phyloP scores from a whole-genome alignment of 2,329 filamentous ascomycete genomes.

The Pestalotiopsis sp. region DNA sequence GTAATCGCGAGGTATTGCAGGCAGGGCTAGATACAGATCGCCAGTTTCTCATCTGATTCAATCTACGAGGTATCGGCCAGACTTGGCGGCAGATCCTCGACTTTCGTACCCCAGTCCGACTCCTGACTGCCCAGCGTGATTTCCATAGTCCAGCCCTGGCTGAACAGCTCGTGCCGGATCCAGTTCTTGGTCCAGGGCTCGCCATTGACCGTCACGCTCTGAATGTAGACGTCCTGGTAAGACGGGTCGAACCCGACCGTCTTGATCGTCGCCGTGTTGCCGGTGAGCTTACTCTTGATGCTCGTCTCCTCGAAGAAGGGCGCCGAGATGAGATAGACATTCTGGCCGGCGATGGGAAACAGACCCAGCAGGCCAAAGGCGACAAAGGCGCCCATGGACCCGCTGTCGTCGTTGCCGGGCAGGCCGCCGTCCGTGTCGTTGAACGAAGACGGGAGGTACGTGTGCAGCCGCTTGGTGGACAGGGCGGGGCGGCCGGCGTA shows the following conservation, averaged over 20 bases:
- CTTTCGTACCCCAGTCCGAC: conserved; percentile 69
- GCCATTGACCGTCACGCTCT: conserved; percentile 59
- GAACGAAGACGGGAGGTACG: conserved; percentile 64
- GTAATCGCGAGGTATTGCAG: not conserved
- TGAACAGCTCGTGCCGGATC: conserved; percentile 63
- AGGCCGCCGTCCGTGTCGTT: conserved; percentile 58
- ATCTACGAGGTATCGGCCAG: conserved; percentile 12
- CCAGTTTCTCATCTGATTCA: not conserved
- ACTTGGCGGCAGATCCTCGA: conserved; percentile 34
- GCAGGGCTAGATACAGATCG: not conserved
- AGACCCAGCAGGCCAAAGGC: conserved; percentile 63
- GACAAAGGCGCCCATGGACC: conserved; percentile 65
- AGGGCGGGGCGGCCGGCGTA: conserved; percentile 61
- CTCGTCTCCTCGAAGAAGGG: conserved; percentile 62
- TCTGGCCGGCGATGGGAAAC: conserved; percentile 63
- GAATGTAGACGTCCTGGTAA: conserved; percentile 59
- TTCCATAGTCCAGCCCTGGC: conserved; percentile 59
- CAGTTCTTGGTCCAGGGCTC: conserved; percentile 59
- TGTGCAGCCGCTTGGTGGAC: conserved; percentile 52
- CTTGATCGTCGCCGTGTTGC: conserved; percentile 57
- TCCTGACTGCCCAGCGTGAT: conserved; percentile 63
- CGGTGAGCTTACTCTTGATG: conserved; percentile 53
- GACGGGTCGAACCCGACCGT: conserved; percentile 59
- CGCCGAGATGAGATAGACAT: conserved; percentile 65
- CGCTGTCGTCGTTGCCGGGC: conserved; percentile 66